Evolutionary conservation across 2,329 filamentous ascomycete species (phyloP).

Genomic region (Atkinsonella hypoxylon): DNA sequence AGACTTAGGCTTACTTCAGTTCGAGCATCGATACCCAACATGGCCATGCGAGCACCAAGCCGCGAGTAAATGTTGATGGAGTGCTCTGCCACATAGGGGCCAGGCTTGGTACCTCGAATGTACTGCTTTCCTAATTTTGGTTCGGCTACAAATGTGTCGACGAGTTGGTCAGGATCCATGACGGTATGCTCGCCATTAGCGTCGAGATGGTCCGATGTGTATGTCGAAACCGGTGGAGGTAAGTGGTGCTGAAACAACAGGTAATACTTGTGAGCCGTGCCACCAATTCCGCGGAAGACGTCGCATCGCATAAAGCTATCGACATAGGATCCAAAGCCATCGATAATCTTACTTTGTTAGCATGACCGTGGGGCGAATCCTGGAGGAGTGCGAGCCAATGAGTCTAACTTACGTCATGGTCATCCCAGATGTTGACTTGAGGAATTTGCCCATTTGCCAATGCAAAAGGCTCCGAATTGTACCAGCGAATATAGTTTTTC

Average conservation of each 20-base stretch:
- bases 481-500: conserved; percentile 79
- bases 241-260: conserved; percentile 95
- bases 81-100: conserved; percentile 79
- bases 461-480: conserved; percentile 72
- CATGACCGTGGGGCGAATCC: neutral
- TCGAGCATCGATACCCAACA: conserved; percentile 82
- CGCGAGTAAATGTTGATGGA: conserved; percentile 81
- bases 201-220: conserved; percentile 46
- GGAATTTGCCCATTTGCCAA: conserved; percentile 83
- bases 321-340: conserved; percentile 88
- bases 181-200: conserved; percentile 28
- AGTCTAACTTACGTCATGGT: conserved; percentile 58
- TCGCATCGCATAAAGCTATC: conserved; percentile 87
- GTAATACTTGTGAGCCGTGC: conserved; percentile 94
- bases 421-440: conserved; percentile 96
- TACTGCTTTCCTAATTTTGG: conserved; percentile 54
- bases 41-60: conserved; percentile 70
- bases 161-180: conserved; percentile 58
- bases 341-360: conserved; percentile 54
- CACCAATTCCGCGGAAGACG: conserved; percentile 85
- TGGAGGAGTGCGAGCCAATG: neutral
- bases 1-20: conserved; percentile 52
- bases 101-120: conserved; percentile 65
- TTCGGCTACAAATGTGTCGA: conserved; percentile 58
- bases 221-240: conserved; percentile 74